Conservation (phyloP, 352 stramenopile species). For the Phytopythium vexans region DNA sequence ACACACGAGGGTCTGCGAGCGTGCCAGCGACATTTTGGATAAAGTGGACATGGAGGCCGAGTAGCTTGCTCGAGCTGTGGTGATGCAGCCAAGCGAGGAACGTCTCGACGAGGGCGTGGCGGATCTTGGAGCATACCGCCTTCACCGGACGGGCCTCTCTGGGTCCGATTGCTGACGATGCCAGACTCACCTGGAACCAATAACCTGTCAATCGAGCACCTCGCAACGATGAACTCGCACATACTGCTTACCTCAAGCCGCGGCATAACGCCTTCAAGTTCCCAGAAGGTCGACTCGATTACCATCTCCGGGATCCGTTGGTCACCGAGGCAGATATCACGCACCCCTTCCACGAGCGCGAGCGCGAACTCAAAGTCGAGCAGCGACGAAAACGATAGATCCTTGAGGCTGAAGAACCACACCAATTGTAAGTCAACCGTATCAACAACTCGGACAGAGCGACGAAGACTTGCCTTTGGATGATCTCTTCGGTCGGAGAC, state of each 20-base stretch:
- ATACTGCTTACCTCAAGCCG: conserved; percentile 43
- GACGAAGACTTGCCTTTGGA: conserved; percentile 23
- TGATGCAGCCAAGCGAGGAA: conserved; percentile 71
- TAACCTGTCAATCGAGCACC: background rate
- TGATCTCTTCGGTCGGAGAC: conserved; percentile 23
- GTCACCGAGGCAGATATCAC: conserved; percentile 45
- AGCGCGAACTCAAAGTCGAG: conserved; percentile 59
- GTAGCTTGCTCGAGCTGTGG: conserved; percentile 23
- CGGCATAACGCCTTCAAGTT: conserved; percentile 45
- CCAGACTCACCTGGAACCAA: background rate
- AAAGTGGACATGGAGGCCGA: conserved; percentile 35
- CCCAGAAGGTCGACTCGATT: conserved; percentile 31
- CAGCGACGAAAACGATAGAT: conserved; percentile 23
- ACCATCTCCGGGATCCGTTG: conserved; percentile 19
- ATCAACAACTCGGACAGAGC: background rate
- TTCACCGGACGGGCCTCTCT: conserved; percentile 45
- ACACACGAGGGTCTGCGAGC: conserved; percentile 67
- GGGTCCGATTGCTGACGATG: conserved; percentile 24
- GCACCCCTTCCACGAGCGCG: conserved; percentile 47
- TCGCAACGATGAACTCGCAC: background rate
- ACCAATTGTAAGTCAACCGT: background rate
- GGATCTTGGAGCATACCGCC: conserved; percentile 45
- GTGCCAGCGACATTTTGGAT: conserved; percentile 54
- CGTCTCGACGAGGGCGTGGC: conserved; percentile 57
- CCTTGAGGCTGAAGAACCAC: conserved; percentile 28